These are phyloP conservation scores for Malus hybrid DNA, from an alignment of 331 rosid genomes.

Conservation along the genomic window DNA sequence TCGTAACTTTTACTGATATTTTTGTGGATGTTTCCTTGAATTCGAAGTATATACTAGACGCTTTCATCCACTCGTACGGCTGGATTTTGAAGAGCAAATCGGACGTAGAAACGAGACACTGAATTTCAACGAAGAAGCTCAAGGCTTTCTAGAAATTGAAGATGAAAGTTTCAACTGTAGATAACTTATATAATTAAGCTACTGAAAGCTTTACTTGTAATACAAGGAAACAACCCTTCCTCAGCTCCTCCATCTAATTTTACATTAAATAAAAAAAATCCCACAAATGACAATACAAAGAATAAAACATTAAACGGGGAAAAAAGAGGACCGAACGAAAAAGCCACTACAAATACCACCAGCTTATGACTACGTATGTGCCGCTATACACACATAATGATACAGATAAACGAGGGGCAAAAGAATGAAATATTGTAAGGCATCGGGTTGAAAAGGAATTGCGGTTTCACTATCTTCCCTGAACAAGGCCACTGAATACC, in stretches of 20 bases:
- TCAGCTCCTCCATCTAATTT: neutral
- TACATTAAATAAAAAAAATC: constrained; percentile 25
- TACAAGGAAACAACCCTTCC: neutral
- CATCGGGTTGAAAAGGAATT: constrained; percentile 7
- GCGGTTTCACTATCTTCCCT: constrained; percentile 61
- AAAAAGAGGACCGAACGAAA: neutral
- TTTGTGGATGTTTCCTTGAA: neutral
- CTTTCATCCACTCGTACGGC: neutral
- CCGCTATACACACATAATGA: constrained; percentile 30
- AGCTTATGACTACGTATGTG: constrained; percentile 14
- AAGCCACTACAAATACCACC: constrained; percentile 1
- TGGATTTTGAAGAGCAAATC: too few relatives aligned
- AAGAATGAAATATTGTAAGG: constrained; percentile 13
- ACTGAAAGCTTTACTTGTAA: neutral
- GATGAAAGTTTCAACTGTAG: neutral
- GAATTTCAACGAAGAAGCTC: too few relatives aligned
- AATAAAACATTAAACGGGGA: constrained; percentile 11
- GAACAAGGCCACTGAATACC: constrained; percentile 97
- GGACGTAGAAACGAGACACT: too few relatives aligned
- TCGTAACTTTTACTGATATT: neutral
- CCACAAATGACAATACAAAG: constrained; percentile 14
- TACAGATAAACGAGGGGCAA: constrained; percentile 1
- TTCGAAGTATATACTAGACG: neutral
- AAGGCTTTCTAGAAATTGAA: too few relatives aligned
- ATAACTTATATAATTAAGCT: neutral